Conservation (phyloP, 139 green algal species). For the Coelastrella sp. region DNA sequence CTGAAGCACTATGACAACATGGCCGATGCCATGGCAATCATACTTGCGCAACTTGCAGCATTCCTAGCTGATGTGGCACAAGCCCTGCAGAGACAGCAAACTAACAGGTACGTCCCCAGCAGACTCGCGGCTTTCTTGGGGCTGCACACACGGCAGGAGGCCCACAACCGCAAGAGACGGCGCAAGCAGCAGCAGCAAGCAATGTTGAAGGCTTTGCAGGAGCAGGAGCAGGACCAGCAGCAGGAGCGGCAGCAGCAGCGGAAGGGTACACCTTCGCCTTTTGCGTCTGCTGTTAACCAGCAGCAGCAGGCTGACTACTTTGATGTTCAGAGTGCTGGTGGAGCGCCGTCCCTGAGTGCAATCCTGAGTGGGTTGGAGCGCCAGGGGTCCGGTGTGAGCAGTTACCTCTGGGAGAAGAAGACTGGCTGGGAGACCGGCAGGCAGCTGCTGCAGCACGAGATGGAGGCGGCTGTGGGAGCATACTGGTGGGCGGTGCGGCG, state of each 20-base stretch:
- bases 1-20: conserved; percentile 36
- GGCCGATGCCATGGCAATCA: conserved; percentile 15
- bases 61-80: conserved; percentile 3
- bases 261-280: background rate
- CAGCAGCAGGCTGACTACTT: background rate
- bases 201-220: background rate
- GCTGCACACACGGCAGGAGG: background rate
- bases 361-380: conserved; percentile 11
- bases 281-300: background rate
- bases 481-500: conserved; percentile 34
- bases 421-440: conserved; percentile 21
- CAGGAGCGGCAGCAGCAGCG: conserved; percentile 8
- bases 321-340: background rate
- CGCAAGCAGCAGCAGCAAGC: background rate
- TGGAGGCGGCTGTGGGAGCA: conserved; percentile 3
- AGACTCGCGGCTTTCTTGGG: background rate
- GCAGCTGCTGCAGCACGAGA: conserved; percentile 38
- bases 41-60: conserved; percentile 23
- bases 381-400: conserved; percentile 14
- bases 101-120: background rate
- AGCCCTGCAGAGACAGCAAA: background rate
- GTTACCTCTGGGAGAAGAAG: conserved; percentile 47
- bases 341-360: background rate
- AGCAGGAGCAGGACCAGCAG: background rate
- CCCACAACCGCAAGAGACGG: background rate